A percentile compares a stretch with the other conserved stretches of the same genome.
Evolutionary conservation across 1,284 basidiomycete genomes (phyloP).

Genomic region (Ustilago curta): DNA sequence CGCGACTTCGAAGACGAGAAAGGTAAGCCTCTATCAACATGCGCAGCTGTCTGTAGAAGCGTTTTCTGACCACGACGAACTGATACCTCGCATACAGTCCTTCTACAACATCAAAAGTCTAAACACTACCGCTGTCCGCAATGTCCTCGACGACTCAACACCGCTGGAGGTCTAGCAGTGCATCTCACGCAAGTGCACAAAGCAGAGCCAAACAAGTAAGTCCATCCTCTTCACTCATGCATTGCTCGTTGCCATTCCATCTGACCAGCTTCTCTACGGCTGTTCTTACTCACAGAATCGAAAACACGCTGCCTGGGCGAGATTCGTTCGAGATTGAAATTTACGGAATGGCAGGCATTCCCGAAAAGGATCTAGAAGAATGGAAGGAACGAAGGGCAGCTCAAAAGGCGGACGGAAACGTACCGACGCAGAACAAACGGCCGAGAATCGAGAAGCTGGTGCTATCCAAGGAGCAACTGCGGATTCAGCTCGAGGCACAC

Average conservation of each 20-base stretch:
- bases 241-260: background rate
- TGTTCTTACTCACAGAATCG: constrained; percentile 76
- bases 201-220: constrained; percentile 92
- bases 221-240: constrained; percentile 60
- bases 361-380: constrained; percentile 90
- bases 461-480: constrained; percentile 79
- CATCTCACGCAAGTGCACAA: constrained; percentile 99
- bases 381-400: constrained; percentile 82
- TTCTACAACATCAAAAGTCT: constrained; percentile 98
- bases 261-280: background rate
- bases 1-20: constrained; percentile 69
- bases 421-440: constrained; percentile 77
- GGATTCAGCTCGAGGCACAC: constrained; percentile 86
- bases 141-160: constrained; percentile 94
- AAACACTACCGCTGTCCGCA: constrained; percentile 98
- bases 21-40: constrained; percentile 26
- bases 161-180: constrained; percentile 96
- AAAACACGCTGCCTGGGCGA: constrained; percentile 93
- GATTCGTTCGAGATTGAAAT: constrained; percentile 99
- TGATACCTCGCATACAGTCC: constrained; percentile 73
- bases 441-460: constrained; percentile 85
- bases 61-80: background rate
- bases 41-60: no score
- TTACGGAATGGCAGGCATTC: constrained; percentile 99
- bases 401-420: constrained; percentile 36